phyloP scores from a whole-genome alignment of 2,329 filamentous ascomycete species.

The Didymellaceae sp. region DNA sequence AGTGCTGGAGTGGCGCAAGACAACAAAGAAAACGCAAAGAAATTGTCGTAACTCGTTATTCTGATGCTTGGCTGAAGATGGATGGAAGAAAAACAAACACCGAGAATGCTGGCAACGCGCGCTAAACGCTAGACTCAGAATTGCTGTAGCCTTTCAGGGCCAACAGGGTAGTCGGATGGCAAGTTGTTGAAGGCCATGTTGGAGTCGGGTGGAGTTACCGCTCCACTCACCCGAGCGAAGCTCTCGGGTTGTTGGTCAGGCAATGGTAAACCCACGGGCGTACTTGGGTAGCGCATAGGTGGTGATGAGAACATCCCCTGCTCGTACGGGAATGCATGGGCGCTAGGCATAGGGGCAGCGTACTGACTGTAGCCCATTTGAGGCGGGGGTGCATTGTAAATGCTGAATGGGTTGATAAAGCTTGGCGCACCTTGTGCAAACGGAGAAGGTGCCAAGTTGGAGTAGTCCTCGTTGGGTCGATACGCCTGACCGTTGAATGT shows the following conservation, averaged over 20 bases:
- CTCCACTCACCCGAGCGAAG: too few species aligned
- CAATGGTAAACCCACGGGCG: conserved; percentile 9
- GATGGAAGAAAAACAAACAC: conserved; percentile 7
- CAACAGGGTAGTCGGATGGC: conserved; percentile 13
- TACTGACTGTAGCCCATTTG: conserved; percentile 11
- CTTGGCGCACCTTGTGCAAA: not conserved
- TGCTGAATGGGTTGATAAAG: conserved; percentile 17
- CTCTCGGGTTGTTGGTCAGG: too few species aligned
- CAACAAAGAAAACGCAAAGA: not conserved
- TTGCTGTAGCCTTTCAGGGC: not conserved
- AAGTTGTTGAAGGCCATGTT: conserved; percentile 18
- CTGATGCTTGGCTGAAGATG: not conserved
- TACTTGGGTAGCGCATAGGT: conserved; percentile 7
- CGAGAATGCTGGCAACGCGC: conserved; percentile 14
- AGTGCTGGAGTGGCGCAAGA: conserved; percentile 20
- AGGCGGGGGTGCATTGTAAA: conserved; percentile 9
- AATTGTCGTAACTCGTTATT: conserved; percentile 5
- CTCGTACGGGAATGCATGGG: conserved; percentile 1
- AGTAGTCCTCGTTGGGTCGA: conserved; percentile 5
- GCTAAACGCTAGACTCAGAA: not conserved
- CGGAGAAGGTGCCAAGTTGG: not conserved
- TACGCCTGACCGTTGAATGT: conserved; percentile 10
- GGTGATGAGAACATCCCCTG: conserved; percentile 4
- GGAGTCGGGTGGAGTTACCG: conserved; percentile 4
- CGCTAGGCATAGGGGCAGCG: not conserved